Conservation (phyloP, 495 filamentous ascomycete species). For the Aspergillus bertholletiae region DNA sequence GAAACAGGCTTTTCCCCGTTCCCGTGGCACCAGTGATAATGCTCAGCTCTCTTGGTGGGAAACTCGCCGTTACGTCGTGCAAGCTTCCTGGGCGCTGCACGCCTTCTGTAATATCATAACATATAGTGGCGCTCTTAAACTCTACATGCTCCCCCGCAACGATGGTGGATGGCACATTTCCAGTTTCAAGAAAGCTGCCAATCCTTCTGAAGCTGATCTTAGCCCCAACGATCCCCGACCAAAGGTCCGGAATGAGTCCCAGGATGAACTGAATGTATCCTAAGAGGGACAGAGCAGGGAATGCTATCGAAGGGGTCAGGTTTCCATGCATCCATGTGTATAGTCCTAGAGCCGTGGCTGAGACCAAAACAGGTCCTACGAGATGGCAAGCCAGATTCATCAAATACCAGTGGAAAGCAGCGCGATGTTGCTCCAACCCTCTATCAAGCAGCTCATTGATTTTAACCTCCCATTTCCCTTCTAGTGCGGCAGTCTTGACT, state of each 20-base stretch:
- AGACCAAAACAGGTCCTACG: conserved; percentile 60
- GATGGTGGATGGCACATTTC: conserved; percentile 50
- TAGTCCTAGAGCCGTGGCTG: conserved; percentile 58
- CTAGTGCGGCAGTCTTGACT: conserved; percentile 75
- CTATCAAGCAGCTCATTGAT: conserved; percentile 54
- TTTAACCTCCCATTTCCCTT: conserved; percentile 65
- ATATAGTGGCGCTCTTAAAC: conserved; percentile 57
- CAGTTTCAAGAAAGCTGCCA: conserved; percentile 55
- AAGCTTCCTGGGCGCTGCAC: conserved; percentile 22
- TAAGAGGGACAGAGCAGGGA: conserved; percentile 66
- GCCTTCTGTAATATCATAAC: conserved; percentile 61
- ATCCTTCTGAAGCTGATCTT: conserved; percentile 61
- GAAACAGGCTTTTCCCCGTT: conserved; percentile 53
- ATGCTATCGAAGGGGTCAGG: conserved; percentile 63
- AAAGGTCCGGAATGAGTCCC: conserved; percentile 60
- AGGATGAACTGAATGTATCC: conserved; percentile 58
- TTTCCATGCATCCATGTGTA: conserved; percentile 54
- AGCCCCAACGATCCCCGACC: conserved; percentile 55
- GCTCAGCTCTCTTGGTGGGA: conserved; percentile 62
- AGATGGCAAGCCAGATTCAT: conserved; percentile 54
- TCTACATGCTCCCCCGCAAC: conserved; percentile 44
- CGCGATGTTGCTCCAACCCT: conserved; percentile 58
- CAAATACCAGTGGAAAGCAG: conserved; percentile 51
- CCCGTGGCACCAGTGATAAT: conserved; percentile 48
- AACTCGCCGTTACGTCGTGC: conserved; percentile 52